Percentiles rank a stretch among this genome's conserved stretches.
Evolutionary conservation across 345 rosid species (phyloP).

Genomic region (Physaria fendleri): DNA sequence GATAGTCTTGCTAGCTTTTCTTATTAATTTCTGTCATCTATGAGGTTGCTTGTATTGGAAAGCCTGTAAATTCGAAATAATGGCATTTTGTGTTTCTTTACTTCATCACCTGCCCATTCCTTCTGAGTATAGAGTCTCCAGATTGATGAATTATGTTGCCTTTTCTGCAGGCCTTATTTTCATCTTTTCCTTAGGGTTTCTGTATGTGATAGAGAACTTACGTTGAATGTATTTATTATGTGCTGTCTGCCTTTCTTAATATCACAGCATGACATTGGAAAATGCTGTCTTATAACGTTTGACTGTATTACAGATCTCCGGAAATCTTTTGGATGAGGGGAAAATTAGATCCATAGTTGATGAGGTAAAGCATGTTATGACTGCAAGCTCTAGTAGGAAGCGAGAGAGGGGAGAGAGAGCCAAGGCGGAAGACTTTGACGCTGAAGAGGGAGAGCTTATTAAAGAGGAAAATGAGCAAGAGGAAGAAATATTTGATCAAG

Average conservation of each 20-base stretch:
- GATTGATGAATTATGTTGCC: background rate
- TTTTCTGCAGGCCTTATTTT: background rate
- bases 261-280: background rate
- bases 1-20: background rate
- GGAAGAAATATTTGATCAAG: slow-evolving; percentile 99
- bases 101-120: background rate
- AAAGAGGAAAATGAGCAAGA: slow-evolving; percentile 99
- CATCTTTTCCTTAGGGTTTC: background rate
- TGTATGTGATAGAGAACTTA: background rate
- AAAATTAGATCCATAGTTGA: slow-evolving; percentile 92
- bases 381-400: slow-evolving; percentile 95
- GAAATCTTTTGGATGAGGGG: slow-evolving; percentile 65
- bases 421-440: slow-evolving; percentile 96
- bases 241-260: background rate
- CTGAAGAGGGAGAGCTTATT: slow-evolving; percentile 95
- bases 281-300: background rate
- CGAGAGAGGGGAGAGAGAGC: slow-evolving; percentile 91
- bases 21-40: background rate
- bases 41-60: background rate
- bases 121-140: background rate
- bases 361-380: slow-evolving; percentile 85
- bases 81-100: background rate
- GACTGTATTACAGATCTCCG: slow-evolving; percentile 61
- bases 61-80: background rate
- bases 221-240: background rate